Conservation (phyloP, 1,284 basidiomycete genomes). For the Ustilago vetiveriae region DNA sequence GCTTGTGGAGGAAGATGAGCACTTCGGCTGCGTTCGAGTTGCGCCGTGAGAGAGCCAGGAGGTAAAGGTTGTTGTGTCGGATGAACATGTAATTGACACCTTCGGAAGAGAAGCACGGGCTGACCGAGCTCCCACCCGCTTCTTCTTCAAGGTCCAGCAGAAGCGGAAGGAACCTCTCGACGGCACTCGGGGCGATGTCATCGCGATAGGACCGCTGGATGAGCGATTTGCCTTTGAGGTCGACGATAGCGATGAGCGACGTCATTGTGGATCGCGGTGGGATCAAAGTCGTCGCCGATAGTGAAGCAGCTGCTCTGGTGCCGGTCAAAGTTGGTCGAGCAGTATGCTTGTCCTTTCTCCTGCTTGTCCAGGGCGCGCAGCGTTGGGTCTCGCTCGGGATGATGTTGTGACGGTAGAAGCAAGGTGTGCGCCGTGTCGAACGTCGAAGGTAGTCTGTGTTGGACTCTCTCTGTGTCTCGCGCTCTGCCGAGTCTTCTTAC, state of each 20-base stretch:
- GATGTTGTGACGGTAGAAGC: too few relatives aligned
- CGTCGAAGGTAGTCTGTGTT: conserved; percentile 30
- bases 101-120: conserved; percentile 84
- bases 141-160: conserved; percentile 98
- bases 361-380: too few relatives aligned
- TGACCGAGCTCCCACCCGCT: conserved; percentile 76
- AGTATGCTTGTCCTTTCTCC: too few relatives aligned
- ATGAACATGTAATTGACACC: conserved; percentile 96
- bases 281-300: too few relatives aligned
- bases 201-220: conserved; percentile 98
- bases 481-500: conserved; percentile 11
- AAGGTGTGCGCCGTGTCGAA: not conserved
- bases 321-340: too few relatives aligned
- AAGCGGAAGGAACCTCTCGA: conserved; percentile 93
- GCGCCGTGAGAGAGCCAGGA: conserved; percentile 92
- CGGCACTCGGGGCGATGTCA: conserved; percentile 86
- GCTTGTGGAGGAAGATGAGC: conserved; percentile 93
- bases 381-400: too few relatives aligned
- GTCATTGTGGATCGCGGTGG: conserved; percentile 66
- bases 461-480: conserved; percentile 4
- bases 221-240: conserved; percentile 97
- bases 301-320: too few relatives aligned
- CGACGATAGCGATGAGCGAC: conserved; percentile 84
- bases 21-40: conserved; percentile 97
- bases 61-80: conserved; percentile 94